These are phyloP conservation scores for Trichoderma reesei DNA, from an alignment of 495 filamentous ascomycete genomes.

Conservation along the genomic window DNA sequence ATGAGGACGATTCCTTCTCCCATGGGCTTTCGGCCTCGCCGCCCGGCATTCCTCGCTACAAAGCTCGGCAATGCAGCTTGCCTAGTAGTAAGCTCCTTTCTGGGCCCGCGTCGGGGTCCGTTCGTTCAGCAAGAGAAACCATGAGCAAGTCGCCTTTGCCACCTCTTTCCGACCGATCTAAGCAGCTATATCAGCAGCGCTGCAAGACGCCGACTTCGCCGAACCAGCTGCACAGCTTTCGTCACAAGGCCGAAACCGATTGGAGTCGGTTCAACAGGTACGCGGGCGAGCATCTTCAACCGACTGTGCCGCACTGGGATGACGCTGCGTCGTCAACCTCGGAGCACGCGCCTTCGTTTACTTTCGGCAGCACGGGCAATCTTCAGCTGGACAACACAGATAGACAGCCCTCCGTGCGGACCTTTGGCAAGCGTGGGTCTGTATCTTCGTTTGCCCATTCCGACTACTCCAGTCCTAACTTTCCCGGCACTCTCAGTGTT, in stretches of 20 bases:
- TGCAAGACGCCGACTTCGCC: not conserved
- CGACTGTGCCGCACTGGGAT: not conserved
- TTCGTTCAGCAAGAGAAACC: not conserved
- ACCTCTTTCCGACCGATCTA: not conserved
- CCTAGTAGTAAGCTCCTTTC: not conserved
- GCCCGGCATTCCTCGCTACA: slow-evolving; percentile 4
- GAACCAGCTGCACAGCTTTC: not conserved
- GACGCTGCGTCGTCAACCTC: not conserved
- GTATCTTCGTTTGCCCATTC: not conserved
- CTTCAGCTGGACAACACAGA: not conserved
- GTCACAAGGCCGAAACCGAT: not conserved
- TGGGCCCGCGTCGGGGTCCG: not conserved
- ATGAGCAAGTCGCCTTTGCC: not conserved
- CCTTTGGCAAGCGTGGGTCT: not conserved
- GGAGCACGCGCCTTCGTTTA: not conserved
- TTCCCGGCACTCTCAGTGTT: not conserved
- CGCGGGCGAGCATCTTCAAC: not conserved
- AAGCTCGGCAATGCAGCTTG: not conserved
- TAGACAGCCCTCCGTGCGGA: not conserved
- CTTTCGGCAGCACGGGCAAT: not conserved
- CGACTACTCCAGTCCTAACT: not conserved
- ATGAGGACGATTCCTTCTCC: not conserved
- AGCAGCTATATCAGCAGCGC: not conserved
- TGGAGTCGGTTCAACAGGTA: not conserved
- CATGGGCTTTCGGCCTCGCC: not conserved